Evolutionary conservation across 1,139 yeast genomes (phyloP), one percentile per base, ranked within the genome.

Genomic region (Blastobotrys buckinghamii): DNA sequence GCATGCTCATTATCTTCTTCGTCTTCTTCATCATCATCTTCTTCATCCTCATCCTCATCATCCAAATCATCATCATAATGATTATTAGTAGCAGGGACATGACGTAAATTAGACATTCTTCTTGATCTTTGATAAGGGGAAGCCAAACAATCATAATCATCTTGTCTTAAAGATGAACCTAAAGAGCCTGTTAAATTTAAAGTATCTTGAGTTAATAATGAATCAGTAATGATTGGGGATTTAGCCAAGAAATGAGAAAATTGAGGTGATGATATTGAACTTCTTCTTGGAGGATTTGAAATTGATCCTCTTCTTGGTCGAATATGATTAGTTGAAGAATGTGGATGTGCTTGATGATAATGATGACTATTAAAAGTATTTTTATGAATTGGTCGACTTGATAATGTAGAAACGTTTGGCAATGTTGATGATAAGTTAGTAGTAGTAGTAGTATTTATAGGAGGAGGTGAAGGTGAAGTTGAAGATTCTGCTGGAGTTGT

Each of bases 41-140:
- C 57, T 16, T 53, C 56, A 6, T 29, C 39, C 4, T 29, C n/a
- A 6, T 10, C n/a, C 36, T 55, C 50, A 38, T 44, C 42, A 29
- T 50, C 44, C 19, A 42, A 36, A 22, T 49, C 39, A 20, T 49
- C 55, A 13, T 29, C 4, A 35, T 54, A 50, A 40, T 51, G 48
- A 37, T 57, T 54, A 30, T 50, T 55, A 26, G 50, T 55, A 42
- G 26, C 24, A 33, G 50, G 42, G 35, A 42, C 15, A 24, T 45
- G 53, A 17, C 61, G 55, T 38, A 58, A 45, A 42, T 57, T 50
- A 22, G 61, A 59, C 56, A 56, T 50, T 16, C 60, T 52, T 29
- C 60, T 47, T 15, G 56, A 39, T 13, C 58, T 45, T 39, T 45
- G 51, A 45, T 55, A 50, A 12, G 60, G 60, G 2, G 60, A 54